A percentile compares a stretch with the other conserved stretches of the same genome.
These are phyloP conservation scores for Claviceps sp. DNA, from an alignment of 2,329 filamentous ascomycete species.

Conservation along the genomic window DNA sequence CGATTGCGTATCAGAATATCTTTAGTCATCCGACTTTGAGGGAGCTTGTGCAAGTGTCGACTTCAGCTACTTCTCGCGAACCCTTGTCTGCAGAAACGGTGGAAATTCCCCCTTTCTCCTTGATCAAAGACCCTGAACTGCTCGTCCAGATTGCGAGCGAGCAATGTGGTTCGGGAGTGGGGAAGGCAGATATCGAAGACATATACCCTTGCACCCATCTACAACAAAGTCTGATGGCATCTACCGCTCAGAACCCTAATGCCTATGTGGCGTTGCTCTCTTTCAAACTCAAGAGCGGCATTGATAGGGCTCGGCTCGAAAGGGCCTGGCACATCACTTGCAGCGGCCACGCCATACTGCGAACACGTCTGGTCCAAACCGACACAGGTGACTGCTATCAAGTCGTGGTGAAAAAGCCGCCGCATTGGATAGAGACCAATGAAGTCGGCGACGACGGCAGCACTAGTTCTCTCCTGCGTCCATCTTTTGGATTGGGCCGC, in stretches of 20 bases:
- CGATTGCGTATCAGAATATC: background rate
- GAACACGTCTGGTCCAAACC: background rate
- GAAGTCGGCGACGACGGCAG: background rate
- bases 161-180: background rate
- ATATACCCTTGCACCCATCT: background rate
- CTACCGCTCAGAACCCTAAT: background rate
- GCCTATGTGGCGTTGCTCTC: background rate
- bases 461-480: background rate
- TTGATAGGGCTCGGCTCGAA: background rate
- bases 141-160: background rate
- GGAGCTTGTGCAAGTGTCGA: background rate
- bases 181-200: background rate
- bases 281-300: background rate
- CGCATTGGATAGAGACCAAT: background rate
- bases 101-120: background rate
- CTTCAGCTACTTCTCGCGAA: background rate
- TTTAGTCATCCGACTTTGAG: constrained; percentile 4
- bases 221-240: background rate
- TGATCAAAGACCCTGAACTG: background rate
- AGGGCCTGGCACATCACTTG: background rate
- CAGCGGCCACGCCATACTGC: background rate
- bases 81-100: too few species aligned
- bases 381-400: background rate
- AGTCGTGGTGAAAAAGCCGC: background rate
- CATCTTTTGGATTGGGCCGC: background rate